Base-by-base conservation (phyloP, 805 yeast species). In the Nakazawaea wyomingensis region DNA sequence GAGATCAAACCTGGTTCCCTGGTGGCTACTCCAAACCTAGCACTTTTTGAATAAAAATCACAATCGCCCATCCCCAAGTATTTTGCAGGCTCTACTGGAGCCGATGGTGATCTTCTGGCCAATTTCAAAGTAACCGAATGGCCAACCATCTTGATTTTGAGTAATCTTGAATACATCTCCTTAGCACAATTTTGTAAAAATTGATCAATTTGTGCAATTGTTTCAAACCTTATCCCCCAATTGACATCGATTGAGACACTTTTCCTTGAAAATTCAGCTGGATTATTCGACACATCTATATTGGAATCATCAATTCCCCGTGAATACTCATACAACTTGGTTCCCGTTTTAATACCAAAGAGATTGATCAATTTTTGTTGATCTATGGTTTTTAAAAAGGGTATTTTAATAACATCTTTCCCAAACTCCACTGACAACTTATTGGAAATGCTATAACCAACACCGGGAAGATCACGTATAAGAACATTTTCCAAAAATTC, bases 191-290 rank as follows among this genome's bases (percentile, higher is more conserved):
- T 62, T 28, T 68, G 62, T 8, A 87, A 55, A 54, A 91, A 93
- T 4, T 43, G 50, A 48, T 83, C 90, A 19, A 83, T 76, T 54
- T 91, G 87, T 0, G 61, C 57, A 24, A 73, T 66, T 1, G 65
- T 65, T 26, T 78, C 74, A 50, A 90, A 84, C 37, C 98, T 57
- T 1, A 91, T 85, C 0, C 96, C 98, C 82, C 88, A 91, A 48
- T 88, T 86, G 21, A 91, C 82, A 55, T 91, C 98, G 4, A 89
- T 84, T 0, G 96, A 87, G 0, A 91, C 73, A 1, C 93, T 76
- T 52, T 87, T 88, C 21, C 95, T 68, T 10, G 76, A 70, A 16
- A 79, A 68, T 41, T 64, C 77, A 13, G 67, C 62, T 8, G 79
- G 76, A 26, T 69, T 67, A 7, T 58, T 48, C 24, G 77, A 58